Evolutionary conservation across 164 flowering plant genomes (phyloP), one percentile per base, ranked within the genome.

Genomic region (Vitis labrusca): DNA sequence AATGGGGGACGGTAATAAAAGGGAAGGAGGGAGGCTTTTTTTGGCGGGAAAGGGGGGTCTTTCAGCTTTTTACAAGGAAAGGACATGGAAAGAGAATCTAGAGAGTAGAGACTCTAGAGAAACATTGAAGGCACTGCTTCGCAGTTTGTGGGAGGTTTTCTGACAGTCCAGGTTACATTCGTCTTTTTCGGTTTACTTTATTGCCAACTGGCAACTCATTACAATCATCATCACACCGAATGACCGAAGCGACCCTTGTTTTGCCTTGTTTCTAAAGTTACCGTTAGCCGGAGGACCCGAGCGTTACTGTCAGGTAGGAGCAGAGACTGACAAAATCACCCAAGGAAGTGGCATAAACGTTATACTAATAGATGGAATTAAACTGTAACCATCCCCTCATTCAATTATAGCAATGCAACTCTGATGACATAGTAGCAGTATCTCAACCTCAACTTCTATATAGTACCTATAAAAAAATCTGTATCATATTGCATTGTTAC

Each of bases 11-110:
- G 5, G 59, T 53, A 66, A 61, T 53, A 66, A 61, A 72, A 61
- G 49, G 48, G 9, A 19, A 12, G 63, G 62, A 13, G 50, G 29
- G 67, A 27, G 15, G 15, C 3, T 19, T 17, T 44, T 17, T 81
- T 80, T 82, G 86, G 85, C 84, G 86, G 86, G 84, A 81, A 85
- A 72, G 59, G 16, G 27, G 71, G 75, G 65, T 14, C 50, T 73
- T 73, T 14, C 44, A 37, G 58, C 64, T 17, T 64, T 55, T 44
- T 74, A 64, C 69, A 37, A 50, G 30, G 49, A 65, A 60, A 49
- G 49, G 16, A 65, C 63, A 52, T 19, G 32, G 66, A 9, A 44
- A 54, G 60, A 29, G 64, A 71, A 69, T 51, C 69, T 55, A 32
- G 62, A 47, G 54, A 44, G 63, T 30, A 19, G 54, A 44, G 59